Evolutionary conservation across 768 basidiomycete species (phyloP), one percentile per base, ranked within the genome.

Genomic region (Termitomyces sp.): DNA sequence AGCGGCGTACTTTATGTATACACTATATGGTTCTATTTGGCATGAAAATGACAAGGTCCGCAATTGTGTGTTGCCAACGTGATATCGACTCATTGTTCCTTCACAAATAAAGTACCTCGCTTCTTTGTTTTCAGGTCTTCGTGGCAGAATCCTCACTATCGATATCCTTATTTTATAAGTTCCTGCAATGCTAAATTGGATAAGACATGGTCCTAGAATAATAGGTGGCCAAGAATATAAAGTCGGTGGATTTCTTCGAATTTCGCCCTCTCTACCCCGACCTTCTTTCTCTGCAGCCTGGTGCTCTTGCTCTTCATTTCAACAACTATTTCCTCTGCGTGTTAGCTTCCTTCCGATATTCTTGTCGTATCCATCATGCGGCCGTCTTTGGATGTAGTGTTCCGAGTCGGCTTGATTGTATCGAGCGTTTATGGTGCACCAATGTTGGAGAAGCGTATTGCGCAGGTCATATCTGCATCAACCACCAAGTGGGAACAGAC

Each of bases 401-500:
- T 74, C 54, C 62, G 1, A 23, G 23, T 75, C 40, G 63, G 69
- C 60, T 60, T 75, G 45, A 60, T 68, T 54, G 67, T 66, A 56
- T 64, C 67, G 19, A 61, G 68, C 49, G 71, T 67, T 38, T 60
- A 66, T 43, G 74, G 68, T n/a, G 67, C 70, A 5, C 78, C 78
- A 21, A 30, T 50, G n/a, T 52, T 76, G 19, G 55, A 62, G 41
- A 82, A 78, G 66, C 77, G 79, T 26, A 81, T 81, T 59, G 73
- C 73, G 11, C 79, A 81, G 60, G 67, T 61, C 31, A 80, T 76
- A 55, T 55, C 68, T 7, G 68, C 68, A 7, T 71, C 78, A 9
- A 76, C 76, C 2, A 60, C 65, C 11, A 61, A 73, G 56, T 81
- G 78, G 79, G 75, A 77, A 50, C 54, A 70, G 58, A 78, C 80